Conservation (phyloP, 805 yeast genomes). For the Huiozyma sinensis region DNA sequence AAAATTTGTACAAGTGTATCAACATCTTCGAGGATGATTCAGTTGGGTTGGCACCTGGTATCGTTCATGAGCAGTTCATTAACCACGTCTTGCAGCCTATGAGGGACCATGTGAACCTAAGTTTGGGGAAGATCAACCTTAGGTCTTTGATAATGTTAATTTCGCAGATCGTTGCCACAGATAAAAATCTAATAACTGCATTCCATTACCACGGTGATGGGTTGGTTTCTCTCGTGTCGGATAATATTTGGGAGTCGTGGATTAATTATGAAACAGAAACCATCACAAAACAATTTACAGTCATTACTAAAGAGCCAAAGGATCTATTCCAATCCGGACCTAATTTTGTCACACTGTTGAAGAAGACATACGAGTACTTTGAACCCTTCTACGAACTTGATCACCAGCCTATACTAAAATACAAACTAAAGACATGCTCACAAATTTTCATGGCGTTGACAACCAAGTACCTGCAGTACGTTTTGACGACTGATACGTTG, state of each 20-base stretch:
- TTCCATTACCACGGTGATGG: slow-evolving; percentile 35
- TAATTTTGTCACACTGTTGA: slow-evolving; percentile 38
- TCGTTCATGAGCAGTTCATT: slow-evolving; percentile 33
- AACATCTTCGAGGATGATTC: slow-evolving; percentile 30
- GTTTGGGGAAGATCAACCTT: slow-evolving; percentile 30
- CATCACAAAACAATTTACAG: slow-evolving; percentile 35
- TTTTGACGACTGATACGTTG: slow-evolving; percentile 14
- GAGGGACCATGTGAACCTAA: slow-evolving; percentile 31
- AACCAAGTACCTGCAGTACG: slow-evolving; percentile 14
- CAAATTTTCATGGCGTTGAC: slow-evolving; percentile 21
- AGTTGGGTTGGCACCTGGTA: slow-evolving; percentile 17
- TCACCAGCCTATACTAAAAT: slow-evolving; percentile 11
- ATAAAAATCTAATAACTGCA: slow-evolving; percentile 28
- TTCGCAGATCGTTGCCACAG: slow-evolving; percentile 33
- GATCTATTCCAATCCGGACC: slow-evolving; percentile 15
- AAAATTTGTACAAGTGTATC: slow-evolving; percentile 32
- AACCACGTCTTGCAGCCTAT: slow-evolving; percentile 33
- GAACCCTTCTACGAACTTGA: slow-evolving; percentile 29
- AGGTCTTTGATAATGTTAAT: slow-evolving; percentile 29
- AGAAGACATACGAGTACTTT: slow-evolving; percentile 30
- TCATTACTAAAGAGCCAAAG: slow-evolving; percentile 27
- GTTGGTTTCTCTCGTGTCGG: slow-evolving; percentile 20
- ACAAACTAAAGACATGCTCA: slow-evolving; percentile 19
- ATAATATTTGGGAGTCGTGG: slow-evolving; percentile 35
- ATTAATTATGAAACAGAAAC: slow-evolving; percentile 36